Percentiles rank a stretch among this genome's conserved stretches.
Evolutionary conservation across 148 eudicot species (phyloP).

Genomic region (Cornus florida): DNA sequence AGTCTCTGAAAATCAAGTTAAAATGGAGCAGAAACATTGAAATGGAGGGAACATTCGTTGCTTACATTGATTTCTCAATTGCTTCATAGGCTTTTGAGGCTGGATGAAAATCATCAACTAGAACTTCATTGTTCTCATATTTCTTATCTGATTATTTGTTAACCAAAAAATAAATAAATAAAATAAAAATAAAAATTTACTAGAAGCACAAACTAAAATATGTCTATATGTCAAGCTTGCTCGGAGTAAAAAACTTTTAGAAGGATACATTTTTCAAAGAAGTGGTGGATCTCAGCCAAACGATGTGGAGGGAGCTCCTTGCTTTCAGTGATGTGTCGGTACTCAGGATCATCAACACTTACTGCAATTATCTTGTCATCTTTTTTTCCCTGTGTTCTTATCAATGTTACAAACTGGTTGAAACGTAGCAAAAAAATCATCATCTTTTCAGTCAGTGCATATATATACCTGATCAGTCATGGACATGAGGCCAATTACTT

Average conservation of each 20-base stretch:
- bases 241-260: background rate
- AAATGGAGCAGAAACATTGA: background rate
- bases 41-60: background rate
- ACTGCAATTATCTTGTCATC: slow-evolving; percentile 86
- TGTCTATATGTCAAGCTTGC: background rate
- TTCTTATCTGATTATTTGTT: slow-evolving; percentile 48
- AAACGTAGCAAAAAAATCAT: background rate
- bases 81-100: slow-evolving; percentile 41
- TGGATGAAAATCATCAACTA: slow-evolving; percentile 61
- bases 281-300: slow-evolving; percentile 79
- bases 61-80: slow-evolving; percentile 57
- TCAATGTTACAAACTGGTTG: slow-evolving; percentile 2
- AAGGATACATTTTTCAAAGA: slow-evolving; percentile 85
- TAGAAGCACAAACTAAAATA: too few relatives aligned
- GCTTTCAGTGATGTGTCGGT: slow-evolving; percentile 60
- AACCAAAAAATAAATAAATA: slow-evolving; percentile 13
- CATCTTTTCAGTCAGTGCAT: background rate
- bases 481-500: slow-evolving; percentile 83
- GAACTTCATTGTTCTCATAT: slow-evolving; percentile 64
- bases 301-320: slow-evolving; percentile 87
- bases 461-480: slow-evolving; percentile 71
- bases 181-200: too few relatives aligned
- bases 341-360: slow-evolving; percentile 85
- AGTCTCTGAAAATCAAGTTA: too few relatives aligned
- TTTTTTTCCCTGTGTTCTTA: slow-evolving; percentile 58